Percentiles rank a stretch among this genome's conserved stretches.
phyloP scores from a whole-genome alignment of 2,329 filamentous ascomycete species.

The Aspergillus melleus region DNA sequence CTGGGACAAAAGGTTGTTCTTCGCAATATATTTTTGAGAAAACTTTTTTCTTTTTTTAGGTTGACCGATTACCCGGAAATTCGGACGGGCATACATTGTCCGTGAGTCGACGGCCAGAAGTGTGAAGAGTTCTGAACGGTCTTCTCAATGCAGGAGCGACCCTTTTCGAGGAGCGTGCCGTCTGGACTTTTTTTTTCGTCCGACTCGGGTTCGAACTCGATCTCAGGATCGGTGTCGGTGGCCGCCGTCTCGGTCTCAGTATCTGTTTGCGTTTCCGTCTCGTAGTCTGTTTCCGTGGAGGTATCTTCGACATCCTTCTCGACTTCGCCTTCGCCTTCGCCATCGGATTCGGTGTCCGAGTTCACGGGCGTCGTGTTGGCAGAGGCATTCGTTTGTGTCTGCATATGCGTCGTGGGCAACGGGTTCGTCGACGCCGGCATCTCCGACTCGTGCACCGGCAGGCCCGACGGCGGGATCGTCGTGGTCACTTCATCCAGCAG shows the following conservation, averaged over 20 bases:
- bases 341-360: neutral
- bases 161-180: conserved; percentile 24
- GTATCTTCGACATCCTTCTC: conserved; percentile 12
- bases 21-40: neutral
- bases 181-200: conserved; percentile 11
- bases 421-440: neutral
- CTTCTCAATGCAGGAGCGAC: conserved; percentile 29
- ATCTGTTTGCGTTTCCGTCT: conserved; percentile 5
- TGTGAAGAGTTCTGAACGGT: conserved; percentile 22
- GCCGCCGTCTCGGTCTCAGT: neutral
- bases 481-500: neutral
- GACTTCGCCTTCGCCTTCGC: neutral
- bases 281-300: neutral
- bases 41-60: neutral
- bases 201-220: neutral
- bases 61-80: conserved; percentile 17
- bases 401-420: neutral
- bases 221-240: conserved; percentile 6
- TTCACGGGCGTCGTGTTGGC: neutral
- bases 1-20: neutral
- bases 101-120: conserved; percentile 25
- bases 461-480: neutral
- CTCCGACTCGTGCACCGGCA: neutral
- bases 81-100: conserved; percentile 23
- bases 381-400: neutral